These are phyloP conservation scores for Artemisia princeps DNA, from an alignment of 140 eudicot species.

Conservation along the genomic window DNA sequence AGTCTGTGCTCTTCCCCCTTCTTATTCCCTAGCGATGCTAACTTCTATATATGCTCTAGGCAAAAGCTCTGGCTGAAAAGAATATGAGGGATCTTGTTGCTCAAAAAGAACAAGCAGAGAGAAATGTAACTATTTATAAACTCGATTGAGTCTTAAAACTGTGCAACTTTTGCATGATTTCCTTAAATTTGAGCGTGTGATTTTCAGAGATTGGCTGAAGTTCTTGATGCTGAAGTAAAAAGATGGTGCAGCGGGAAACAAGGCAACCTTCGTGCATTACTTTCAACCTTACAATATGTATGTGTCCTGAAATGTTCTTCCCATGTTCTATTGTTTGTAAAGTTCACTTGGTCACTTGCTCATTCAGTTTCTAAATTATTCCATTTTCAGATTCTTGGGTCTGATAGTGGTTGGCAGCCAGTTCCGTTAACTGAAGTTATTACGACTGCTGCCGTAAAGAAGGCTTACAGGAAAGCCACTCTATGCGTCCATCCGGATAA, in stretches of 20 bases:
- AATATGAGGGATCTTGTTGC: slow-evolving; percentile 86
- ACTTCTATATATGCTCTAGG: slow-evolving; percentile 41
- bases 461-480: slow-evolving; percentile 90
- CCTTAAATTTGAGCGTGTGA: slow-evolving; percentile 3
- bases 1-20: not conserved
- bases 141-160: slow-evolving; percentile 4
- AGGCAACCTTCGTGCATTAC: slow-evolving; percentile 93
- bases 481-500: slow-evolving; percentile 97
- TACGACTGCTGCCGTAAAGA: slow-evolving; percentile 83
- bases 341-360: not conserved
- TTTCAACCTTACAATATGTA: slow-evolving; percentile 98
- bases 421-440: slow-evolving; percentile 86
- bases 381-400: slow-evolving; percentile 74
- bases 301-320: slow-evolving; percentile 13
- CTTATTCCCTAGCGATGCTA: not conserved
- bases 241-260: slow-evolving; percentile 96
- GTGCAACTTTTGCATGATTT: slow-evolving; percentile 13
- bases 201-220: slow-evolving; percentile 85
- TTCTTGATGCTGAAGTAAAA: slow-evolving; percentile 89
- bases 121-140: slow-evolving; percentile 43
- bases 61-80: slow-evolving; percentile 91
- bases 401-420: slow-evolving; percentile 96
- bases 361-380: not conserved
- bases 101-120: slow-evolving; percentile 86
- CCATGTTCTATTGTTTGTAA: not conserved